Conservation (phyloP, 495 filamentous ascomycete genomes). For the Hypoxylon cercidicola region DNA sequence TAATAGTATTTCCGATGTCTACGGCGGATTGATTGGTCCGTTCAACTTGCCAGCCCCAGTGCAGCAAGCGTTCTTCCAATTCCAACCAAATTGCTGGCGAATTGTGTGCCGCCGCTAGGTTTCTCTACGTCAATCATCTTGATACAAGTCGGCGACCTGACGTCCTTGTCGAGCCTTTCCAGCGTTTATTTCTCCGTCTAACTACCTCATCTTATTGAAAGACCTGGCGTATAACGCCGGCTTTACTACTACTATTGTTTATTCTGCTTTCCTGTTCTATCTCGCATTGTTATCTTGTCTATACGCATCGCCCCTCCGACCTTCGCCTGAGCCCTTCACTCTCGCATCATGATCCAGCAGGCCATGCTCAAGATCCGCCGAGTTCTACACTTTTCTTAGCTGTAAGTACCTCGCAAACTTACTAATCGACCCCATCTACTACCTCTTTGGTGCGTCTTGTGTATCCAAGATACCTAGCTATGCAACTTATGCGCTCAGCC, state of each 20-base stretch:
- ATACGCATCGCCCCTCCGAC: slow-evolving; percentile 15
- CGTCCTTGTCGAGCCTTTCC: slow-evolving; percentile 9
- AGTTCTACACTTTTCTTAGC: slow-evolving; percentile 36
- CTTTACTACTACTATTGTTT: too few species aligned
- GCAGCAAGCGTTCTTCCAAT: slow-evolving; percentile 20
- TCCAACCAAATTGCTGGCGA: slow-evolving; percentile 35
- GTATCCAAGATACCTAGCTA: slow-evolving; percentile 2
- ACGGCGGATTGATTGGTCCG: slow-evolving; percentile 13
- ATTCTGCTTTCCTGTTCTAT: background rate
- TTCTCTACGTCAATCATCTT: slow-evolving; percentile 29
- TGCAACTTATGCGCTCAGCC: slow-evolving; percentile 5
- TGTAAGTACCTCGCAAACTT: slow-evolving; percentile 37
- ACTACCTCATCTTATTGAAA: too few species aligned
- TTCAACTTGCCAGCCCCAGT: too few species aligned
- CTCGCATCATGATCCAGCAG: slow-evolving; percentile 46
- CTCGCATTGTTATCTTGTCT: background rate
- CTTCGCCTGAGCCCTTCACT: slow-evolving; percentile 3
- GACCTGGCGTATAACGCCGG: too few species aligned
- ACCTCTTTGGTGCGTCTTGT: background rate
- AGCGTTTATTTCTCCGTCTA: background rate
- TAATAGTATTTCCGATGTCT: slow-evolving; percentile 1
- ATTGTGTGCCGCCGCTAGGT: slow-evolving; percentile 13
- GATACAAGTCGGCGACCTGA: slow-evolving; percentile 24
- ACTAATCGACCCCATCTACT: background rate
- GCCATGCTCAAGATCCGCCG: slow-evolving; percentile 19